Evolutionary conservation across 1,284 basidiomycete genomes (phyloP), one percentile per base, ranked within the genome.

Genomic region (Pyrrhoderma lamaoense): DNA sequence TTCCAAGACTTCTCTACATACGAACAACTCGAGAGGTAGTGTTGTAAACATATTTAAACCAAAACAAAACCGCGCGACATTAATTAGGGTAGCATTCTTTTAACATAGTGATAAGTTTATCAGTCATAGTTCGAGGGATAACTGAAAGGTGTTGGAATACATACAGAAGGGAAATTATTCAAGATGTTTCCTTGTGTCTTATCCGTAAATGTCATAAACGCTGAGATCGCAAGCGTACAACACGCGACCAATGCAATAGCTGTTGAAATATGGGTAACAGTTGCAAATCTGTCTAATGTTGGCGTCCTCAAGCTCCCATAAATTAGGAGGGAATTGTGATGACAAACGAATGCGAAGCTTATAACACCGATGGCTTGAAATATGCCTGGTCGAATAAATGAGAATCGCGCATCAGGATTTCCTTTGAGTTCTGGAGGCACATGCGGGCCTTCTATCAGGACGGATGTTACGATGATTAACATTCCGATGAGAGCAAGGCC

Each of bases 21-120:
- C 93, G 64, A 97, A 96, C 18, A 93, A 74, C 63, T 97, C 93
- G 45, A 97, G 73, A 0, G 93, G 93, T 16, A 94, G 77, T 0
- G 95, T 99, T 1, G 94, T 96, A 61, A 96, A 95, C 95, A 99
- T 99, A 69, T 99, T 99, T 55, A 95, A 68, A 3, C 95, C 95
- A 62, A 99, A 98, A 62, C 89, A 93, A 61, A 97, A 91, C 19
- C 94, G 79, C 4, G 95, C 95, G 49, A 98, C 76, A 64, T 98
- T 95, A 68, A 95, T 93, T 52, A 95, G 61, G 22, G 83, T 80
- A 64, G 94, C 89, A 59, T 77, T 73, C 85, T 89, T 58, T 61
- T 14, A 19, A 48, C 44, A 27, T 22, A 16, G 22, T 22, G n/a
- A 31, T 11, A 45, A 25, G 8, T 2, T 9, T 19, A 5, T 57